Evolutionary conservation across 192 early-diverging fungal species (phyloP).

Genomic region (Linnemannia zychae): DNA sequence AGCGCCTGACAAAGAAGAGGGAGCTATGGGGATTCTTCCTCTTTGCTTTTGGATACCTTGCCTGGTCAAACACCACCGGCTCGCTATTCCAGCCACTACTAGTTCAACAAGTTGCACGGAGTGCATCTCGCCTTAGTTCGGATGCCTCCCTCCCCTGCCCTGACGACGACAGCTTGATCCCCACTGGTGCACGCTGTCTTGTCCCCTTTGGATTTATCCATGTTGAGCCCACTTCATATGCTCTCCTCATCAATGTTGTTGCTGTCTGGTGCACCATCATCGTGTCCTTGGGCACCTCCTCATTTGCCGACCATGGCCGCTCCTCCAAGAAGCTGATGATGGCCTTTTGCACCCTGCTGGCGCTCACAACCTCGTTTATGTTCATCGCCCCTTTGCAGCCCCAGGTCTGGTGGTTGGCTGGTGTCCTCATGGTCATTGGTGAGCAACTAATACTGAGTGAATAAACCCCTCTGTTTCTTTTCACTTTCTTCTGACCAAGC

Average conservation of each 20-base stretch:
- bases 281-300: constrained; percentile 44
- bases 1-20: constrained; percentile 30
- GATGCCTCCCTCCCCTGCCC: constrained; percentile 25
- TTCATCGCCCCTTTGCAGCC: constrained; percentile 44
- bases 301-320: constrained; percentile 59
- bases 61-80: constrained; percentile 32
- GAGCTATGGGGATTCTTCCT: constrained; percentile 49
- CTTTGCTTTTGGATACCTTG: constrained; percentile 39
- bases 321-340: constrained; percentile 37
- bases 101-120: constrained; percentile 28
- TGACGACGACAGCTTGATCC: constrained; percentile 13
- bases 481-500: neutral
- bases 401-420: constrained; percentile 44
- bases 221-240: constrained; percentile 41
- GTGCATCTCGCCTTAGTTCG: constrained; percentile 24
- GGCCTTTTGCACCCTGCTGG: constrained; percentile 39
- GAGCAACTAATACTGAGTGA: neutral
- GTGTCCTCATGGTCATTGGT: constrained; percentile 46
- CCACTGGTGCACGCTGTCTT: constrained; percentile 29
- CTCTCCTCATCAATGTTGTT: constrained; percentile 41
- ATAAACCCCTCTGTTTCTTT: neutral
- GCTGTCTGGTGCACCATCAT: constrained; percentile 55
- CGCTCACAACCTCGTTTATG: constrained; percentile 42
- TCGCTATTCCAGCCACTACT: constrained; percentile 38
- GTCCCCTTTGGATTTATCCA: constrained; percentile 34